phyloP scores from a whole-genome alignment of 2,329 filamentous ascomycete species.

The Apiospora pterosperma region DNA sequence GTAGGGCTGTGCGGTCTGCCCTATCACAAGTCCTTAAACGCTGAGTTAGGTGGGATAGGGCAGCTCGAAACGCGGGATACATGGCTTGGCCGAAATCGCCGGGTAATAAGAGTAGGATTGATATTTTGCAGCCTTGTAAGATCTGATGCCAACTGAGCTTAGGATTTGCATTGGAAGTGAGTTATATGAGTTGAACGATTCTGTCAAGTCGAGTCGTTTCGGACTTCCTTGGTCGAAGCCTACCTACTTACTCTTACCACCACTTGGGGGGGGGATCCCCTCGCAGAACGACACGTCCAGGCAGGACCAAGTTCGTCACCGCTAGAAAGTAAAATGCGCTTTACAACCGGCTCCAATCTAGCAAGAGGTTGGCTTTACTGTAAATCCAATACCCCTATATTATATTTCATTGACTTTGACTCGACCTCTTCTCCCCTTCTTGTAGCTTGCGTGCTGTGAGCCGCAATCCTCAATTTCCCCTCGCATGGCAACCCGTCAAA shows the following conservation, averaged over 20 bases:
- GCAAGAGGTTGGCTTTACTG: neutral
- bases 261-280: neutral
- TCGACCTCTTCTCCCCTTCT: neutral
- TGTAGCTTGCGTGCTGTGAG: neutral
- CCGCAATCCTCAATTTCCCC: neutral
- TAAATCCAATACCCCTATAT: neutral
- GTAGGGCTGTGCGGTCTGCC: too few relatives aligned
- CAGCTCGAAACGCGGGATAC: neutral
- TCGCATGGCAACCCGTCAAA: neutral
- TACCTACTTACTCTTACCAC: too few relatives aligned
- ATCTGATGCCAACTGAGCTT: neutral
- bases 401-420: neutral
- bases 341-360: neutral
- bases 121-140: neutral
- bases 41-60: neutral
- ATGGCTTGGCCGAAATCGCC: neutral
- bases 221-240: neutral
- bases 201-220: neutral
- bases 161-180: neutral
- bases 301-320: neutral
- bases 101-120: neutral
- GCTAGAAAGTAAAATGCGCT: neutral
- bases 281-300: neutral
- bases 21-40: neutral
- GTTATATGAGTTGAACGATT: neutral